These are phyloP conservation scores for Punica granatum DNA, from an alignment of 345 rosid species.

Conservation along the genomic window DNA sequence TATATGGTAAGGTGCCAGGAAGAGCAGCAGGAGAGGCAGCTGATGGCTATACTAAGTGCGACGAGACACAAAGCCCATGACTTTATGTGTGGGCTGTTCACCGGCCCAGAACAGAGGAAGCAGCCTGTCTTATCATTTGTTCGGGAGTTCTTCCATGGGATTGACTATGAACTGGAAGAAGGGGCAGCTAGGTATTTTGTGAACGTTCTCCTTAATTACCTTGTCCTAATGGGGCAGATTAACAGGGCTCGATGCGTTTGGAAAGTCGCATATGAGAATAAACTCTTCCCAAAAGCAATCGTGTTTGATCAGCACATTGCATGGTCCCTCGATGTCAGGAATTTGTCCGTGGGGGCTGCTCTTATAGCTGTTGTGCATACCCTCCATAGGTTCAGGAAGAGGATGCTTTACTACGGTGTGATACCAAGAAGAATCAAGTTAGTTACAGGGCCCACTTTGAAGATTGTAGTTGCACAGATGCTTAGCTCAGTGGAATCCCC, in stretches of 20 bases:
- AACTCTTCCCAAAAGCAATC: slow-evolving; percentile 94
- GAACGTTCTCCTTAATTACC: slow-evolving; percentile 90
- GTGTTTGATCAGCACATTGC: slow-evolving; percentile 97
- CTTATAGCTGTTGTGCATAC: slow-evolving; percentile 94
- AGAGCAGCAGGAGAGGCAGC: slow-evolving; percentile 77
- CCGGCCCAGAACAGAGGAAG: slow-evolving; percentile 89
- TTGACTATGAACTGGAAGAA: slow-evolving; percentile 90
- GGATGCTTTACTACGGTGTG: slow-evolving; percentile 91
- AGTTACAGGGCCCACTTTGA: slow-evolving; percentile 91
- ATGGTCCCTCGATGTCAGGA: slow-evolving; percentile 95
- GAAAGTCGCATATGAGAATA: slow-evolving; percentile 96
- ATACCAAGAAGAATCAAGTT: slow-evolving; percentile 89
- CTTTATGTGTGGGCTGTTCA: slow-evolving; percentile 90
- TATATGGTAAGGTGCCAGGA: slow-evolving; percentile 87
- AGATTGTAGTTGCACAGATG: slow-evolving; percentile 88
- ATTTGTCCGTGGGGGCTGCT: slow-evolving; percentile 93
- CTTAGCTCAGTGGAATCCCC: slow-evolving; percentile 91
- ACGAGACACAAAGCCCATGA: slow-evolving; percentile 78
- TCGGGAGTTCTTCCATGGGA: slow-evolving; percentile 86
- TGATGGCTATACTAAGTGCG: slow-evolving; percentile 79
- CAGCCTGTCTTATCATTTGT: slow-evolving; percentile 80
- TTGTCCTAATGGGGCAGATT: slow-evolving; percentile 92
- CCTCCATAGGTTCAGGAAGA: slow-evolving; percentile 88
- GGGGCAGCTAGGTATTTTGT: slow-evolving; percentile 91
- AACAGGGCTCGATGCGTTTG: slow-evolving; percentile 93